These are phyloP conservation scores for Paracoccidioides brasiliensis DNA, from an alignment of 2,329 filamentous ascomycete species.

Conservation along the genomic window DNA sequence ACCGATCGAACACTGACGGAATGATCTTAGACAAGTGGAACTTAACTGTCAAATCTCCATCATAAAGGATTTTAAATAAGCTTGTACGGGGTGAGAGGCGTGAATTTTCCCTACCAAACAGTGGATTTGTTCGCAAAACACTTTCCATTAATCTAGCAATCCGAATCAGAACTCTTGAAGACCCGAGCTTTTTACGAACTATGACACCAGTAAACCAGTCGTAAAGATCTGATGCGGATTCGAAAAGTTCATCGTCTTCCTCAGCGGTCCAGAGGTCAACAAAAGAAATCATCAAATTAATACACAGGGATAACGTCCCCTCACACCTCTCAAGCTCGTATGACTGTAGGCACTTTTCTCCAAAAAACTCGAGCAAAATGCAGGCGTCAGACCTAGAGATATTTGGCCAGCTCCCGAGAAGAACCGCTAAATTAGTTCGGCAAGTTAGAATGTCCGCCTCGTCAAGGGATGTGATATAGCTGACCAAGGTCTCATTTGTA, in stretches of 20 bases:
- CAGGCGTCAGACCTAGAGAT: conserved; percentile 28
- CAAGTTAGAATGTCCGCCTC: conserved; percentile 27
- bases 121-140: conserved; percentile 52
- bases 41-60: conserved; percentile 57
- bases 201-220: conserved; percentile 57
- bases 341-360: conserved; percentile 36
- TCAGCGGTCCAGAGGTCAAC: conserved; percentile 49
- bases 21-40: conserved; percentile 59
- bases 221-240: conserved; percentile 63
- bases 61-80: conserved; percentile 58
- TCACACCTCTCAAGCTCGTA: conserved; percentile 62
- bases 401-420: conserved; percentile 12
- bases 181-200: conserved; percentile 56
- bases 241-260: conserved; percentile 46
- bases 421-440: conserved; percentile 19
- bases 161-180: conserved; percentile 52
- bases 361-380: conserved; percentile 35
- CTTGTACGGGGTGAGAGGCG: conserved; percentile 55
- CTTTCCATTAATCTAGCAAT: conserved; percentile 57
- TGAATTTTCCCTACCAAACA: conserved; percentile 49
- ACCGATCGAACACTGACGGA: conserved; percentile 64
- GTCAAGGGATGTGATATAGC: conserved; percentile 26
- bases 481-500: conserved; percentile 14
- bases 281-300: conserved; percentile 55
- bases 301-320: conserved; percentile 51